phyloP scores from a whole-genome alignment of 176 grass and related monocot species.

The Triticum dicoccoides region DNA sequence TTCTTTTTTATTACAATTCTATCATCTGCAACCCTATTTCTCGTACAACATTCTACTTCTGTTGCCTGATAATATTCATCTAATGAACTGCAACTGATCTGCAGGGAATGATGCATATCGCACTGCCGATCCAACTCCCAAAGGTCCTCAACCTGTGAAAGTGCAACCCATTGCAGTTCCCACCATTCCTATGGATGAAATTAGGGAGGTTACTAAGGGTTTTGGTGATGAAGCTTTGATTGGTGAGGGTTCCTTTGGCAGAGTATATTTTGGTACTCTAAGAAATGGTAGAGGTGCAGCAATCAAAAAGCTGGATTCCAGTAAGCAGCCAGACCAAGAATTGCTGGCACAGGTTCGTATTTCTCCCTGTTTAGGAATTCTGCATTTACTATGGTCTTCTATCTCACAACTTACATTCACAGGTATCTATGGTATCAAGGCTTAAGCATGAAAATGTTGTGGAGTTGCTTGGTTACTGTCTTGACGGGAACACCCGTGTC shows the following conservation, averaged over 20 bases:
- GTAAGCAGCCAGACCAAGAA: constrained; percentile 93
- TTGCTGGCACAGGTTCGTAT: constrained; percentile 60
- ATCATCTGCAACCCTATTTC: not conserved
- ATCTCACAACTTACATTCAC: constrained; percentile 21
- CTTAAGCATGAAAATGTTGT: constrained; percentile 85
- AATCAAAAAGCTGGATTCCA: constrained; percentile 75
- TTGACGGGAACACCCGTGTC: constrained; percentile 59
- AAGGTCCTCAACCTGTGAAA: constrained; percentile 60
- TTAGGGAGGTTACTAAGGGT: constrained; percentile 72
- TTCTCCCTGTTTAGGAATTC: constrained; percentile 5
- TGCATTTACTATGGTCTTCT: not conserved
- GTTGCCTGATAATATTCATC: not conserved
- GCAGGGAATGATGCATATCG: constrained; percentile 60
- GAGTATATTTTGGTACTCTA: constrained; percentile 73
- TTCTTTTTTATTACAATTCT: constrained; percentile 1
- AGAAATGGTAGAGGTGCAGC: constrained; percentile 70
- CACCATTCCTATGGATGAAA: constrained; percentile 64
- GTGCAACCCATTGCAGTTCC: constrained; percentile 78
- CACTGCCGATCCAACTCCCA: constrained; percentile 55
- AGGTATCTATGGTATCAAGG: constrained; percentile 74
- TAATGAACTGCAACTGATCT: constrained; percentile 9
- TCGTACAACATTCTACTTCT: constrained; percentile 13
- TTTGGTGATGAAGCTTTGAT: constrained; percentile 84
- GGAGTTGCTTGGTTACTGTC: constrained; percentile 77
- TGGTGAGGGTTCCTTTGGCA: constrained; percentile 84